Base-by-base conservation (phyloP, 225 moss, liverwort and hornwort species). In the Rhytidiadelphus loreus region DNA sequence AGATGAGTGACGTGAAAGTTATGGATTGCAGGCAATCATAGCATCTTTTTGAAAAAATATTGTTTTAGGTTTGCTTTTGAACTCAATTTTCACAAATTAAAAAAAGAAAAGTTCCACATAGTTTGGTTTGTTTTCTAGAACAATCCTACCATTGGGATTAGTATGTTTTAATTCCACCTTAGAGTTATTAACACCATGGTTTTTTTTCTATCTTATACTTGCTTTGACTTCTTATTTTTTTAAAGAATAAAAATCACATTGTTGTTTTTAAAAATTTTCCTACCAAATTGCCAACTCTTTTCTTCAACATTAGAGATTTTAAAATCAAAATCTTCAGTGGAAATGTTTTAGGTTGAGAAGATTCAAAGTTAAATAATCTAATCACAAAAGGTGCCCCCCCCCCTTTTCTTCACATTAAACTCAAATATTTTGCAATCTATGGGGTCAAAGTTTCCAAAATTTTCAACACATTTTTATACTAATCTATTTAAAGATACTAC, bases 141-240 rank as follows among this genome's bases (percentile, higher is more conserved):
- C 13, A 39, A 24, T 39, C 23, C 12, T 69, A 39, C 7, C 69
- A 69, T 39, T 69, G 69, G 13, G 1, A 69, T 24, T 24, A 69
- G 13, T 24, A 7, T 23, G 1, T 69, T 13, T 23, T 13, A 39
- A 13, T 39, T 22, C 2, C 39, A n/a, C 4, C 4, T 68, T 68
- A 13, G 7, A 68, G 7, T 3, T 39, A 24, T 39, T 69, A 39
- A 39, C 0, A 0, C 13, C 14, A 39, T 13, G 0, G 0, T 12
- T 7, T 68, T 20, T n/a, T 2, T 69, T 69, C 23, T 69, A 23
- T n/a, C 22, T n/a, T 22, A 3, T 68, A 22, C 37, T 22, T 68
- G 12, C 37, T 22, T n/a, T 0, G 0, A 68, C 1, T 22, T 7
- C n/a, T 22, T 4, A 22, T 3, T n/a, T n/a, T n/a, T 7, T 22